Percentiles rank a stretch among this genome's conserved stretches.
Conservation (phyloP, 805 yeast species). For the Kodamaea fukazawae region DNA sequence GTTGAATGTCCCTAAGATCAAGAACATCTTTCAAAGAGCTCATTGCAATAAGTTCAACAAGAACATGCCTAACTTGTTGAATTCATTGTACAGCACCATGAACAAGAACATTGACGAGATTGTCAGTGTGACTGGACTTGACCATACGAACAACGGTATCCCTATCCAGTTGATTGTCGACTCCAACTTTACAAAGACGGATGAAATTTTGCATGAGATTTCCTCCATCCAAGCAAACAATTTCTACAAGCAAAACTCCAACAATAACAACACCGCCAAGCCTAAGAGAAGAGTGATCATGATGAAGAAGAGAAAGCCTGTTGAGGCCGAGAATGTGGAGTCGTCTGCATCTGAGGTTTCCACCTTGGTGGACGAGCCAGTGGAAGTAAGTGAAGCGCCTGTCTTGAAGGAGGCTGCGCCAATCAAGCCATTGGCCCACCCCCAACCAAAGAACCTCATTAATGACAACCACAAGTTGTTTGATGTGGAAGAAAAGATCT, state of each 20-base stretch:
- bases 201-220: constrained; percentile 38
- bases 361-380: constrained; percentile 8
- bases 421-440: constrained; percentile 16
- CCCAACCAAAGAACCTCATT: constrained; percentile 11
- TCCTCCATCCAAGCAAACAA: constrained; percentile 46
- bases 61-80: constrained; percentile 37
- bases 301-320: constrained; percentile 18
- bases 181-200: constrained; percentile 28
- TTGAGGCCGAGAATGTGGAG: neutral
- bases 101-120: constrained; percentile 19
- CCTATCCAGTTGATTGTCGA: constrained; percentile 37
- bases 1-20: constrained; percentile 58
- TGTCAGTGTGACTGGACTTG: constrained; percentile 7
- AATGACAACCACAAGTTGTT: neutral
- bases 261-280: constrained; percentile 22
- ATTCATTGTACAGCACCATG: constrained; percentile 35
- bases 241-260: constrained; percentile 32
- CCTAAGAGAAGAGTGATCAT: constrained; percentile 46
- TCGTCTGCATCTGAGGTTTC: constrained; percentile 8
- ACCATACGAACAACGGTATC: constrained; percentile 29
- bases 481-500: constrained; percentile 4
- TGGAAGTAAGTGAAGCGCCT: neutral
- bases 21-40: constrained; percentile 57
- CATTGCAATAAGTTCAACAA: constrained; percentile 43
- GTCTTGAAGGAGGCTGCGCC: neutral